A percentile compares a stretch with the other conserved stretches of the same genome.
Evolutionary conservation across 371 early-diverging fungal species (phyloP).

Genomic region (Rhizopus stolonifer): DNA sequence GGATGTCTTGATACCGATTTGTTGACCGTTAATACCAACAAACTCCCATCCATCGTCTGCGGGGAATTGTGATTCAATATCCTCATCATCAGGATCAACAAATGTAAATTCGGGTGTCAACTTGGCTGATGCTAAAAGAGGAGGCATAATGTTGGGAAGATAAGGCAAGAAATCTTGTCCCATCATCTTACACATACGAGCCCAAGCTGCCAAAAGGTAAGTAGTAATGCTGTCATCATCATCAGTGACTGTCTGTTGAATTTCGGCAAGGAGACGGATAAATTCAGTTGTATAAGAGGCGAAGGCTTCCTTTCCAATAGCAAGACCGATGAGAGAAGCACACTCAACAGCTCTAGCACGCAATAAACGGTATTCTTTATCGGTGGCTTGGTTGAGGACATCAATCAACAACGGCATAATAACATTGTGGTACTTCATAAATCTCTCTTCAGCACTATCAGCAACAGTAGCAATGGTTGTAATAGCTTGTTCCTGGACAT

Average conservation of each 20-base stretch:
- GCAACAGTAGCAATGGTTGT: constrained; percentile 98
- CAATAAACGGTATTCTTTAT: constrained; percentile 84
- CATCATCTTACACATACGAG: constrained; percentile 93
- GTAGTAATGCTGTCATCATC: constrained; percentile 89
- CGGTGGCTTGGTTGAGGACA: constrained; percentile 79
- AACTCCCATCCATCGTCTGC: constrained; percentile 2
- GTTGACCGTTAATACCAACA: constrained; percentile 83
- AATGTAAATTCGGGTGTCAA: constrained; percentile 93
- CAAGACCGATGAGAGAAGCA: constrained; percentile 86
- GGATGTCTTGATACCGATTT: constrained; percentile 93
- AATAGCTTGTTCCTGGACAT: constrained; percentile 96
- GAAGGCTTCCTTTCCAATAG: constrained; percentile 90
- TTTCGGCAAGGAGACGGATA: constrained; percentile 75
- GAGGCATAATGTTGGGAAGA: constrained; percentile 89
- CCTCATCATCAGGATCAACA: constrained; percentile 82
- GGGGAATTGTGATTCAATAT: constrained; percentile 78
- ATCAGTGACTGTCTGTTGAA: constrained; percentile 80
- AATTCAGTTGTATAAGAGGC: constrained; percentile 75
- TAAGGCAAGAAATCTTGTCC: constrained; percentile 93
- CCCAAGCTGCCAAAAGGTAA: constrained; percentile 94
- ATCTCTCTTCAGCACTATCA: constrained; percentile 87
- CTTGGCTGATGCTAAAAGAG: constrained; percentile 82
- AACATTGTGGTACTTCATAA: constrained; percentile 83
- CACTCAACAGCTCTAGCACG: constrained; percentile 97
- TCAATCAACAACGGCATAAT: constrained; percentile 93